phyloP scores from a whole-genome alignment of 2,329 filamentous ascomycete genomes.

The Claviceps sp. region DNA sequence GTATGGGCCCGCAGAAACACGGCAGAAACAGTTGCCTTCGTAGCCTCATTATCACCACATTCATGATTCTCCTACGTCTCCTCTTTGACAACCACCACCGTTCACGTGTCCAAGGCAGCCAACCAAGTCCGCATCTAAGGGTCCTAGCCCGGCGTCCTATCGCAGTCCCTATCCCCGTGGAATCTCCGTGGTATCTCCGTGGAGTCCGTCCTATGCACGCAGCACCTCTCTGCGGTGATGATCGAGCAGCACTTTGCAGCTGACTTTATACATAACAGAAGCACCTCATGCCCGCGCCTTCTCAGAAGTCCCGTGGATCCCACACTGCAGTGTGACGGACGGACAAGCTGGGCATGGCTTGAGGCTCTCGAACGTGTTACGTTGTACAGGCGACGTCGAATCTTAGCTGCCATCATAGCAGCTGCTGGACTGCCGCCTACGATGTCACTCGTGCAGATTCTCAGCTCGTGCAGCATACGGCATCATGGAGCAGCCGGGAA shows the following conservation, averaged over 20 bases:
- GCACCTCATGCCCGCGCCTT: not conserved
- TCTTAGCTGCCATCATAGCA: not conserved
- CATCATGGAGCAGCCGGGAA: not conserved
- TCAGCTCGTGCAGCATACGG: too few relatives aligned
- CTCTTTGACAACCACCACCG: too few relatives aligned
- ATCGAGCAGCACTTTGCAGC: not conserved
- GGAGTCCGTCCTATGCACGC: not conserved
- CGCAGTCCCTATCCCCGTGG: not conserved
- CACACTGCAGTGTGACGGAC: not conserved
- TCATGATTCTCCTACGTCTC: too few relatives aligned
- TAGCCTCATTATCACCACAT: too few relatives aligned
- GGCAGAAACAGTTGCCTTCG: too few relatives aligned
- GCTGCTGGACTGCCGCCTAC: not conserved
- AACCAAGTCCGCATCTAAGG: not conserved
- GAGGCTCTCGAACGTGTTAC: conserved; percentile 1
- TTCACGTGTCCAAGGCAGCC: too few relatives aligned
- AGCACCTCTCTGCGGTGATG: not conserved
- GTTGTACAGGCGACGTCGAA: not conserved
- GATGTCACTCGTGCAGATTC: too few relatives aligned
- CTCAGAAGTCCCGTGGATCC: not conserved
- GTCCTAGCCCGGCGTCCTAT: not conserved
- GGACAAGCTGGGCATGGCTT: not conserved
- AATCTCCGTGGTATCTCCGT: not conserved
- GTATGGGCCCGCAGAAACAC: too few relatives aligned
- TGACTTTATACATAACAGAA: not conserved